A percentile compares a stretch with the other conserved stretches of the same genome.
phyloP scores from a whole-genome alignment of 768 basidiomycete genomes.

The Pulveroboletus sp. region DNA sequence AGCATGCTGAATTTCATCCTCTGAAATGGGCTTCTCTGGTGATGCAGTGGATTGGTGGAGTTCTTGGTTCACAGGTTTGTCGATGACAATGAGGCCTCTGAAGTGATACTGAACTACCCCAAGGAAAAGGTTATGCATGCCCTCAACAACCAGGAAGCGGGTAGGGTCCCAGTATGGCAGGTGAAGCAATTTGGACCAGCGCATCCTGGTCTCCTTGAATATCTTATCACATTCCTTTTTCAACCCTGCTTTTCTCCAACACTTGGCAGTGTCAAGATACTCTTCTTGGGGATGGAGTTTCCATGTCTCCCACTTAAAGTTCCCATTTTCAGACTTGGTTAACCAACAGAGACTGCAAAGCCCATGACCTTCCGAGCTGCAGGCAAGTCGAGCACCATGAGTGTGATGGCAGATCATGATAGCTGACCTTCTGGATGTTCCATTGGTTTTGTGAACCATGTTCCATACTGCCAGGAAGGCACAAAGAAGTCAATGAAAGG shows the following conservation, averaged over 20 bases:
- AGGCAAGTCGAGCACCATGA: background rate
- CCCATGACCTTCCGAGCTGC: background rate
- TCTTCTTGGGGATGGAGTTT: conserved; percentile 7
- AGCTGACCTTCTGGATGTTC: conserved; percentile 21
- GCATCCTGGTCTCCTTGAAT: conserved; percentile 20
- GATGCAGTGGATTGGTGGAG: background rate
- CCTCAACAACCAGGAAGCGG: conserved; percentile 30
- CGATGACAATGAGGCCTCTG: conserved; percentile 7
- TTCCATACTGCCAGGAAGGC: conserved; percentile 28
- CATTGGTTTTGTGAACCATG: conserved; percentile 24
- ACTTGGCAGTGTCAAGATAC: conserved; percentile 12
- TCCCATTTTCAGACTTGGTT: conserved; percentile 9
- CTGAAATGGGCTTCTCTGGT: too few relatives aligned
- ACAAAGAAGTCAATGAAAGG: conserved; percentile 34
- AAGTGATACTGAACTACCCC: conserved; percentile 8
- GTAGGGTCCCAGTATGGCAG: conserved; percentile 37
- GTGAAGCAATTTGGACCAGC: conserved; percentile 28
- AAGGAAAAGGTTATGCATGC: conserved; percentile 38
- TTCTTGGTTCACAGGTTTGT: background rate
- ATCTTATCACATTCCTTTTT: conserved; percentile 6
- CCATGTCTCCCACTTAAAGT: conserved; percentile 29
- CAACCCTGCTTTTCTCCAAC: conserved; percentile 16
- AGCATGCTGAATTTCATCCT: too few relatives aligned
- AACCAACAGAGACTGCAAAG: background rate
- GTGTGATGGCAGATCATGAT: conserved; percentile 23